Evolutionary conservation across 305 asterid species (phyloP).

Genomic region (Petunia hybrid): DNA sequence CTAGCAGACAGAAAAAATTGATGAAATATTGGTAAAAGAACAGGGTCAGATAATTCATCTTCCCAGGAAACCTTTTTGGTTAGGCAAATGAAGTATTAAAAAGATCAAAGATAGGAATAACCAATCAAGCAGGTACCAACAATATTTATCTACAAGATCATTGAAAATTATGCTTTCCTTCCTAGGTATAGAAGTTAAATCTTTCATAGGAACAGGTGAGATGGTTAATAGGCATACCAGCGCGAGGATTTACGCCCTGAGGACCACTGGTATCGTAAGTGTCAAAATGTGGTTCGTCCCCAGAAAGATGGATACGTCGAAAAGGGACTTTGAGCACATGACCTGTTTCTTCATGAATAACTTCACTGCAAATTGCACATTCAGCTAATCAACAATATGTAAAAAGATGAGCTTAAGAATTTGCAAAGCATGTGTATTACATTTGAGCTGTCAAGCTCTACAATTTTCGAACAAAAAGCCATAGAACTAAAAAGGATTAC

Average conservation of each 20-base stretch:
- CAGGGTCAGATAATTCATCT: neutral
- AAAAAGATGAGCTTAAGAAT: neutral
- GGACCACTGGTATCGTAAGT: constrained; percentile 98
- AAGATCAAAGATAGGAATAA: constrained; percentile 25
- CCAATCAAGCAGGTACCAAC: neutral
- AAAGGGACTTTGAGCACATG: constrained; percentile 81
- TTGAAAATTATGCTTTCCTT: neutral
- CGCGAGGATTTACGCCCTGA: constrained; percentile 68
- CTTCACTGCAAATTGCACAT: constrained; percentile 68
- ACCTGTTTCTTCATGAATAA: constrained; percentile 78
- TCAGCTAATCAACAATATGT: constrained; percentile 27
- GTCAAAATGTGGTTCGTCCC: constrained; percentile 92
- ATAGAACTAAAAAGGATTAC: neutral
- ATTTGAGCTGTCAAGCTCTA: neutral
- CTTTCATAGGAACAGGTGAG: neutral
- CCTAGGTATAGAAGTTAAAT: neutral
- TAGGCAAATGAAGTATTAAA: neutral
- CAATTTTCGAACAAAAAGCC: no score
- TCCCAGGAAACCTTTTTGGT: neutral
- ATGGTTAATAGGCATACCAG: constrained; percentile 53
- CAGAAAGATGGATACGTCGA: constrained; percentile 82
- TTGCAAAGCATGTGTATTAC: neutral
- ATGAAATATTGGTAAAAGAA: neutral
- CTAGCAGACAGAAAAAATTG: neutral
- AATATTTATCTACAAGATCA: neutral